Conservation (phyloP, 1,139 yeast genomes). For the Sugiyamaella novakii region DNA sequence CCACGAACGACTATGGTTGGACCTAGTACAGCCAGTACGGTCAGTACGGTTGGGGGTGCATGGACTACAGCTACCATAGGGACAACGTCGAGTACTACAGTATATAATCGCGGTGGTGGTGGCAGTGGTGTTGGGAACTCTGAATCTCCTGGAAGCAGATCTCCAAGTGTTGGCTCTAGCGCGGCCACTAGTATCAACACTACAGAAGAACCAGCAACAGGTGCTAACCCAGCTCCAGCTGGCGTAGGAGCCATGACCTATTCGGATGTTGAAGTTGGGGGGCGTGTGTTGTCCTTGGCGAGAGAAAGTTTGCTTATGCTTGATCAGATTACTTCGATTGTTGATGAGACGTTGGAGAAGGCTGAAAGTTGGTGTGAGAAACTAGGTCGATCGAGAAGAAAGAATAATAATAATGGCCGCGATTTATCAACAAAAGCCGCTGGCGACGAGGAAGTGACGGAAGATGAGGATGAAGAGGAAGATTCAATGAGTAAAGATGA, state of each 20-base stretch:
- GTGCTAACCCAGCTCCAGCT: conserved; percentile 5
- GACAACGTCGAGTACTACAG: neutral
- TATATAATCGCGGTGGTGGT: neutral
- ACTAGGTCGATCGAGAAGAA: conserved; percentile 26
- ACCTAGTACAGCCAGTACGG: neutral
- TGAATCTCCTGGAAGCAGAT: neutral
- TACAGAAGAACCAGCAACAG: conserved; percentile 4
- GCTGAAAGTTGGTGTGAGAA: conserved; percentile 75
- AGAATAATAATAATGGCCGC: neutral
- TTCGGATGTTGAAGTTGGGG: conserved; percentile 53
- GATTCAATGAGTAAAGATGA: conserved; percentile 12
- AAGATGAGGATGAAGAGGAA: conserved; percentile 12
- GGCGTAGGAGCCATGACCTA: conserved; percentile 6
- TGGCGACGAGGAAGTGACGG: conserved; percentile 16
- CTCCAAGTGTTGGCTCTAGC: conserved; percentile 12
- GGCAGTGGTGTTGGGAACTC: neutral
- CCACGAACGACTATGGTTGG: conserved; percentile 19
- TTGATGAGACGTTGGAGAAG: conserved; percentile 77
- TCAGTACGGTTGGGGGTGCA: too few species aligned
- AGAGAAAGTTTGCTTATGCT: conserved; percentile 90
- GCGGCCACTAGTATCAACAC: conserved; percentile 11
- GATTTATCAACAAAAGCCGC: neutral
- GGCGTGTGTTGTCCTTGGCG: conserved; percentile 75
- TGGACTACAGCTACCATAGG: conserved; percentile 1
- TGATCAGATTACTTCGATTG: conserved; percentile 74